Base-by-base conservation (phyloP, 108 stramenopile species). In the Nitzschia inconspicua region DNA sequence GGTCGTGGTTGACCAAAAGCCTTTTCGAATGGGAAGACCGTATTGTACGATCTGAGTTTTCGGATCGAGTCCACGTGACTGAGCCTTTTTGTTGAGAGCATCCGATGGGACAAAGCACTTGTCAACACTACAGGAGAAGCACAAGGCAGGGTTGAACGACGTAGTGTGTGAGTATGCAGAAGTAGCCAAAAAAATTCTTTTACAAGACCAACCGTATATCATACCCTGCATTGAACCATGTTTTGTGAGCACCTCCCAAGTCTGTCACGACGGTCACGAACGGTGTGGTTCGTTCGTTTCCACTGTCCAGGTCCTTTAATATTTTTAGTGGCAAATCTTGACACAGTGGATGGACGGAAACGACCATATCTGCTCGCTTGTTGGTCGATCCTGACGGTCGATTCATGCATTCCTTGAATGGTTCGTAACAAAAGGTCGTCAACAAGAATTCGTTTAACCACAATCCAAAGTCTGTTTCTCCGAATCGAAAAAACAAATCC, bases 221-320 rank as follows among this genome's bases (percentile, higher is more conserved):
- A n/a, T n/a, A 41, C 36, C 44, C 67, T 42, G 76, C 44, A 73
- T 94, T 75, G 72, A 94, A 98, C 97, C 97, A 98, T 4, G 92
- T 94, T 34, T 82, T 85, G 63, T 95, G 94, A 8, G 95, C 97
- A 35, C 94, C 88, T 2, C 94, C 96, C 40, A 98, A 75, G 77
- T 98, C 97, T 0, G 97, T 98, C 31, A 97, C 96, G 16, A 98
- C 95, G 14, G 97, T 98, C 25, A 78, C 94, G 76, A 98, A 98
- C 3, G 97, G 97, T 3, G 82, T 88, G 9, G 44, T 65, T 4
- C 79, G 67, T 14, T 54, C 35, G 23, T 18, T 32, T 14, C 75
- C 75, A 29, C 76, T 60, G 60, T 85, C 85, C 58, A 88, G 36
- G 32, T 66, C 54, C 13, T 68, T 47, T 47, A 96, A 60, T 24